Conservation (phyloP, 208 protist genomes). For the Trypanosoma mega region DNA sequence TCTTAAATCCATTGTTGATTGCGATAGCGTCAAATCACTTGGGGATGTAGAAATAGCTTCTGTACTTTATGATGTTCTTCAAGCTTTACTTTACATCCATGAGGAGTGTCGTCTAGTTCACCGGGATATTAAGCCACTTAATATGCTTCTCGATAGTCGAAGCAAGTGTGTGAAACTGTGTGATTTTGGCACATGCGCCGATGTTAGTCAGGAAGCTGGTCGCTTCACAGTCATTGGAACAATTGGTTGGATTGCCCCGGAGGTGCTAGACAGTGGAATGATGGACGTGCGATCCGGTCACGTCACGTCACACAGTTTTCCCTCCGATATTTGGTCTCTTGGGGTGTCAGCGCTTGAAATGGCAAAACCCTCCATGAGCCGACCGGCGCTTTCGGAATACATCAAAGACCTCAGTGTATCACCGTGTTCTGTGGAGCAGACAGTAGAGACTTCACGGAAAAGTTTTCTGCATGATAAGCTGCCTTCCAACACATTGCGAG, state of each 20-base stretch:
- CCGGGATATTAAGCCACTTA: constrained; percentile 59
- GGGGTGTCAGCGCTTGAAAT: constrained; percentile 55
- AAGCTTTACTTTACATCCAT: constrained; percentile 74
- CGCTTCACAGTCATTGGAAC: constrained; percentile 51
- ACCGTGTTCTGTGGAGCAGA: constrained; percentile 25
- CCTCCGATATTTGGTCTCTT: constrained; percentile 59
- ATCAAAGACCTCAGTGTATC: constrained; percentile 30
- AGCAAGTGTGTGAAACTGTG: constrained; percentile 39
- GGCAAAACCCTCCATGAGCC: constrained; percentile 11
- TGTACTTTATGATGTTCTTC: constrained; percentile 48
- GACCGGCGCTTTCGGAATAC: constrained; percentile 21
- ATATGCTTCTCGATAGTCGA: constrained; percentile 46
- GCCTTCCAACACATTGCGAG: constrained; percentile 15
- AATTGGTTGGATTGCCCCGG: constrained; percentile 53
- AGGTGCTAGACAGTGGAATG: constrained; percentile 43
- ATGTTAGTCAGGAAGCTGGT: constrained; percentile 27
- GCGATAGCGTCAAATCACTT: constrained; percentile 25
- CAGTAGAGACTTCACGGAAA: constrained; percentile 11
- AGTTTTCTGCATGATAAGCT: constrained; percentile 25
- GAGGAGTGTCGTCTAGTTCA: constrained; percentile 45
- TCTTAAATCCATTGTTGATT: constrained; percentile 17
- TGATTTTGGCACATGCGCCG: constrained; percentile 67
- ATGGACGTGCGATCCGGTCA: constrained; percentile 36
- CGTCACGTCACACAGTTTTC: constrained; percentile 30
- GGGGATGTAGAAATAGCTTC: constrained; percentile 52